Evolutionary conservation across 2,329 filamentous ascomycete genomes (phyloP), one percentile per base, ranked within the genome.

Genomic region (Fusarium sp.): DNA sequence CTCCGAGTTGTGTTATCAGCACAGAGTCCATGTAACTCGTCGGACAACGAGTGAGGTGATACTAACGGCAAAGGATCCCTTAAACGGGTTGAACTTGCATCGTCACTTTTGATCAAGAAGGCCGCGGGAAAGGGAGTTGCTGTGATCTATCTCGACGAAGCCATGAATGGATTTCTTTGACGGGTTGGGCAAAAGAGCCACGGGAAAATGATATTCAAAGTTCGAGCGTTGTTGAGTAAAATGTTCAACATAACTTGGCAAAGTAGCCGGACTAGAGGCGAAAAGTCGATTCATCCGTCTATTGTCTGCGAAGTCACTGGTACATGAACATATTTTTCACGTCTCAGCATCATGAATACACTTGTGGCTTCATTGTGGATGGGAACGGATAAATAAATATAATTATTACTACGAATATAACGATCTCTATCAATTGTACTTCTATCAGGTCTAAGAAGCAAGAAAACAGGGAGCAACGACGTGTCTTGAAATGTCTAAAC

Each of bases 161-260:
- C 11, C 1, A 23, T 23, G 11, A 0, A 18, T 32, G 2, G 16
- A 3, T 23, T 13, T 13, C 7, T 23, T 13, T 50, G 10, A 19
- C 30, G 2, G 28, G 3, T n/a, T 30, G 8, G 9, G 28, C 19
- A 30, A 9, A 16, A 13, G 12, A 30, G 13, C 6, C 6, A 49
- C 2, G 1, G 13, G 9, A 16, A 13, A 13, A 10, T 33, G 11
- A 19, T 13, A 6, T 33, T 18, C 16, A 9, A 21, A 21, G 4
- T 15, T 47, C 3, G 2, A 10, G 11, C 1, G 5, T 6, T 23
- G 2, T 19, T 19, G 30, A 33, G 11, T 33, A 9, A 13, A 0
- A 10, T 5, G 0, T 5, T 15, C 8, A 23, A 3, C 16, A 19
- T 19, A 2, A 13, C 2, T 12, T 15, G 2, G 9, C 2, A 23